Evolutionary conservation across 768 basidiomycete species (phyloP).

Genomic region (Fibroporia radiculosa): DNA sequence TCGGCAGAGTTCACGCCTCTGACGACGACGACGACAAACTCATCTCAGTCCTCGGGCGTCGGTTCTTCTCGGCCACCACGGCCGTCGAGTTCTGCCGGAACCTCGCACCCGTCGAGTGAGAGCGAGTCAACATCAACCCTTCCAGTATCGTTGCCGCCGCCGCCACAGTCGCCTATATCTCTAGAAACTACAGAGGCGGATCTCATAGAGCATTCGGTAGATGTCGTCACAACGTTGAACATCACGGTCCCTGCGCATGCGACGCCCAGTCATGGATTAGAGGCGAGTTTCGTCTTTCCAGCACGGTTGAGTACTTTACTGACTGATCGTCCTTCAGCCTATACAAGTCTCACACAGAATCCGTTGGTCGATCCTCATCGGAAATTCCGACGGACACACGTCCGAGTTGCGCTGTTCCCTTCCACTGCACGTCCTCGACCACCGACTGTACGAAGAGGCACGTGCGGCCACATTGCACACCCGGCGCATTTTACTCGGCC

Average conservation of each 20-base stretch:
- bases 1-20: conserved; percentile 18
- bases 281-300: conserved; percentile 21
- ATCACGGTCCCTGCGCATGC: conserved; percentile 51
- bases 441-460: conserved; percentile 67
- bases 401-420: conserved; percentile 94
- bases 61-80: background rate
- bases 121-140: conserved; percentile 5
- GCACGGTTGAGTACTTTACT: background rate
- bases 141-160: conserved; percentile 1
- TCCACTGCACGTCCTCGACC: conserved; percentile 78
- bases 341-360: conserved; percentile 72
- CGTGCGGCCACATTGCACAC: conserved; percentile 64
- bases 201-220: conserved; percentile 21
- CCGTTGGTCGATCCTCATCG: conserved; percentile 71
- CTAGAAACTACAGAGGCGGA: conserved; percentile 3
- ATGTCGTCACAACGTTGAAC: conserved; percentile 53
- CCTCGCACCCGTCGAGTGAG: conserved; percentile 1
- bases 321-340: conserved; percentile 31
- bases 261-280: conserved; percentile 66
- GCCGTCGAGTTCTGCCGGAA: background rate
- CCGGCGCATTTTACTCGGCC: conserved; percentile 57
- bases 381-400: conserved; percentile 84
- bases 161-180: conserved; percentile 6
- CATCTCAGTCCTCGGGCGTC: conserved; percentile 11
- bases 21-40: conserved; percentile 19